A percentile compares a stretch with the other conserved stretches of the same genome.
Conservation (phyloP, 148 eudicot species). For the Rhododendron ferrugineum region DNA sequence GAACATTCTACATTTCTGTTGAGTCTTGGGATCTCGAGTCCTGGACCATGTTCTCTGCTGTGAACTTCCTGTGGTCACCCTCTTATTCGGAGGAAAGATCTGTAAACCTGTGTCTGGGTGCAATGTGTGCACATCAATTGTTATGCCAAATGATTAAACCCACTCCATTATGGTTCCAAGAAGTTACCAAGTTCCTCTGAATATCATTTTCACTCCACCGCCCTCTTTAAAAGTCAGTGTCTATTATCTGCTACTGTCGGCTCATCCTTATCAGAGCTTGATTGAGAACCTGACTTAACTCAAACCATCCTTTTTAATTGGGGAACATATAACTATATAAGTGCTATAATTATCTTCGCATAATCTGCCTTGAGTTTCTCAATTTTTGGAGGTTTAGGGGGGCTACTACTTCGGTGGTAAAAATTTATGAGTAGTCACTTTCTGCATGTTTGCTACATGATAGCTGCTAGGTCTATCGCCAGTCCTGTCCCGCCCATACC, state of each 20-base stretch:
- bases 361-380: background rate
- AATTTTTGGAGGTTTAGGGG: background rate
- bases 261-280: background rate
- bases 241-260: background rate
- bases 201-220: background rate
- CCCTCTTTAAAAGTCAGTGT: background rate
- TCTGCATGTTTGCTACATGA: too few relatives aligned
- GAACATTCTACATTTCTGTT: background rate
- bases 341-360: background rate
- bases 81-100: background rate
- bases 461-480: too few relatives aligned
- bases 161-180: background rate
- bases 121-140: background rate
- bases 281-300: background rate
- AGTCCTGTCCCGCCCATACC: too few relatives aligned
- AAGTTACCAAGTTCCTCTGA: background rate
- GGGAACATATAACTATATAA: background rate
- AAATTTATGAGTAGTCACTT: too few relatives aligned
- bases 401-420: background rate
- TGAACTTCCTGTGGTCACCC: background rate
- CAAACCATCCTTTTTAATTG: background rate
- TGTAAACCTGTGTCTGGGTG: background rate
- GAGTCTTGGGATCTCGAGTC: background rate
- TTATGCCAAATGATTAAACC: background rate
- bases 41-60: background rate